These are phyloP conservation scores for Zygnema cylindricum DNA, from an alignment of 139 green algal genomes.

Conservation along the genomic window DNA sequence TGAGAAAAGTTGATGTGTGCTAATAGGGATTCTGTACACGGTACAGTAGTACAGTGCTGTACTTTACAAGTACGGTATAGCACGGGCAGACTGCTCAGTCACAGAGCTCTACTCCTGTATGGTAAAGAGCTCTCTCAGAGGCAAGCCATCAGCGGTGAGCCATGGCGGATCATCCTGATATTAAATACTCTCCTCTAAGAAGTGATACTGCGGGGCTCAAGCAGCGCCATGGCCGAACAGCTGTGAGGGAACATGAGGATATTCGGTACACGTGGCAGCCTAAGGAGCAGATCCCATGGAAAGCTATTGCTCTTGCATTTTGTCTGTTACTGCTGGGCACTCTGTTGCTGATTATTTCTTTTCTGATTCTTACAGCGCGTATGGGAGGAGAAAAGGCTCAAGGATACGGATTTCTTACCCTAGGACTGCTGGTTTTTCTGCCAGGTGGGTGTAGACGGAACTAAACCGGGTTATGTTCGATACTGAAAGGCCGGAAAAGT, in stretches of 20 bases:
- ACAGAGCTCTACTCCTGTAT: too few relatives aligned
- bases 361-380: constrained; percentile 36
- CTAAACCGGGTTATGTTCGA: neutral
- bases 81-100: too few relatives aligned
- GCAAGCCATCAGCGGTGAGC: too few relatives aligned
- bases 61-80: too few relatives aligned
- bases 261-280: constrained; percentile 45
- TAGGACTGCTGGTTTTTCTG: constrained; percentile 41
- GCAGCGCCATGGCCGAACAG: neutral
- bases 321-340: constrained; percentile 30
- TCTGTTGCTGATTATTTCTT: constrained; percentile 42
- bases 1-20: too few relatives aligned
- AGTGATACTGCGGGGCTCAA: neutral
- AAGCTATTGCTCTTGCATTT: constrained; percentile 46
- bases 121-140: too few relatives aligned
- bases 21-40: too few relatives aligned
- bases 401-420: constrained; percentile 37
- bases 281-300: constrained; percentile 27
- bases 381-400: constrained; percentile 49
- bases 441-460: constrained; percentile 24
- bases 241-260: neutral
- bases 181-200: neutral
- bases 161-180: neutral
- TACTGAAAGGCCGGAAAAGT: neutral
- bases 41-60: too few relatives aligned